phyloP scores from a whole-genome alignment of 1,284 basidiomycete genomes.

The Apiotrichum veenhuisii region DNA sequence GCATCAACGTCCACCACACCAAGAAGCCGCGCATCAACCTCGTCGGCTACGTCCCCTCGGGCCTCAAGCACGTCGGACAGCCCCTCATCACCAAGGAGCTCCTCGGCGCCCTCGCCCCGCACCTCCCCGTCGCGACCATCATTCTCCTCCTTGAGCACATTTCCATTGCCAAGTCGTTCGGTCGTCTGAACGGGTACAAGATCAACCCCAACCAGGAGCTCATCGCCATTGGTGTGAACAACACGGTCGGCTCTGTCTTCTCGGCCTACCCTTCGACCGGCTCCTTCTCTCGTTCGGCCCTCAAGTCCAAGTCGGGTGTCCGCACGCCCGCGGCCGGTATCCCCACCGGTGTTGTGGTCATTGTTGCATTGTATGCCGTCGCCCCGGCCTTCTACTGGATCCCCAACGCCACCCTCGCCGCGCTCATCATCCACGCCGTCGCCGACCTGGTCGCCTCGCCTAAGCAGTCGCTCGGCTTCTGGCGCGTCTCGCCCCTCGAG shows the following conservation, averaged over 20 bases:
- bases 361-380: conserved; percentile 90
- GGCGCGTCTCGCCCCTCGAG: conserved; percentile 90
- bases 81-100: conserved; percentile 66
- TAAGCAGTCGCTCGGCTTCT: conserved; percentile 81
- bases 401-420: conserved; percentile 65
- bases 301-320: conserved; percentile 94
- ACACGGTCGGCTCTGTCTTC: conserved; percentile 70
- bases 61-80: conserved; percentile 70
- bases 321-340: conserved; percentile 90
- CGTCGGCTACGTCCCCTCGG: conserved; percentile 74
- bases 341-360: conserved; percentile 78
- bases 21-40: conserved; percentile 76
- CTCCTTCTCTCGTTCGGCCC: conserved; percentile 93
- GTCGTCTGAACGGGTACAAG: conserved; percentile 92
- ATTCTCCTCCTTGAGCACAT: conserved; percentile 95
- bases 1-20: conserved; percentile 65
- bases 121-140: conserved; percentile 89
- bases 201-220: conserved; percentile 97
- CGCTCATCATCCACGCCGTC: conserved; percentile 94
- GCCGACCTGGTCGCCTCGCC: conserved; percentile 87
- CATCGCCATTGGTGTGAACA: conserved; percentile 88
- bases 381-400: conserved; percentile 75
- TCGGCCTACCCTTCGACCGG: conserved; percentile 94
- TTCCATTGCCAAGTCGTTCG: conserved; percentile 92
- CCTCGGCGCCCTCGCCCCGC: conserved; percentile 64